These are phyloP conservation scores for Bonia amplexicaulis DNA, from an alignment of 176 grass and related monocot genomes.

Conservation along the genomic window DNA sequence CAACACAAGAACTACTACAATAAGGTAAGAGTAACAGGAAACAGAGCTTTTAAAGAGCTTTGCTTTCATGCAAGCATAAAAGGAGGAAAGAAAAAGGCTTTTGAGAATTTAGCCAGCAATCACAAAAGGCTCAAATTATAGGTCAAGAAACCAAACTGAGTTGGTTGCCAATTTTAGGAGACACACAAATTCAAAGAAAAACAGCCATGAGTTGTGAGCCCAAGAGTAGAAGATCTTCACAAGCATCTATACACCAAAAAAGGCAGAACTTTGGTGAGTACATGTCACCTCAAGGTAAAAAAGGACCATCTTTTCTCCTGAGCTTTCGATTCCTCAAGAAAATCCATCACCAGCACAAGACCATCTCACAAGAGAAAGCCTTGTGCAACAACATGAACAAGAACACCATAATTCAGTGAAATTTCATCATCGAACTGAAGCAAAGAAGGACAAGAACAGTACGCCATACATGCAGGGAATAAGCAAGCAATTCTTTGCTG, in stretches of 20 bases:
- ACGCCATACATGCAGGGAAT: constrained; percentile 5
- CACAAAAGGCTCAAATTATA: neutral
- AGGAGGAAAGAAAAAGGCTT: neutral
- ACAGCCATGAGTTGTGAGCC: neutral
- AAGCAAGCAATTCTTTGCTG: neutral
- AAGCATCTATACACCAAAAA: constrained; percentile 7
- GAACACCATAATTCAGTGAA: constrained; percentile 27
- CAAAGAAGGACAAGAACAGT: neutral
- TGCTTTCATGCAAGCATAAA: constrained; percentile 4
- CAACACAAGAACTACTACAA: neutral
- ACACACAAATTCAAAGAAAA: constrained; percentile 18
- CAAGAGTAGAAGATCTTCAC: neutral
- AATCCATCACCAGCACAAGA: constrained; percentile 1
- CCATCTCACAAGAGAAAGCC: neutral
- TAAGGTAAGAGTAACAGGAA: neutral
- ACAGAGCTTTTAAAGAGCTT: constrained; percentile 32
- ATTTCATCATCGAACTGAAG: neutral
- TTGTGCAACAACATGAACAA: neutral
- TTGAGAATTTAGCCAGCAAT: constrained; percentile 16
- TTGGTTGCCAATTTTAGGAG: neutral
- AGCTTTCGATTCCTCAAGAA: constrained; percentile 18
- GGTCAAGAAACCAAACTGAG: neutral
- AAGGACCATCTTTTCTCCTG: constrained; percentile 6
- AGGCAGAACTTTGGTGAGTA: constrained; percentile 15
- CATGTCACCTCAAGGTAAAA: constrained; percentile 23